phyloP scores from a whole-genome alignment of 176 grass and related monocot genomes.

The Bonia amplexicaulis region DNA sequence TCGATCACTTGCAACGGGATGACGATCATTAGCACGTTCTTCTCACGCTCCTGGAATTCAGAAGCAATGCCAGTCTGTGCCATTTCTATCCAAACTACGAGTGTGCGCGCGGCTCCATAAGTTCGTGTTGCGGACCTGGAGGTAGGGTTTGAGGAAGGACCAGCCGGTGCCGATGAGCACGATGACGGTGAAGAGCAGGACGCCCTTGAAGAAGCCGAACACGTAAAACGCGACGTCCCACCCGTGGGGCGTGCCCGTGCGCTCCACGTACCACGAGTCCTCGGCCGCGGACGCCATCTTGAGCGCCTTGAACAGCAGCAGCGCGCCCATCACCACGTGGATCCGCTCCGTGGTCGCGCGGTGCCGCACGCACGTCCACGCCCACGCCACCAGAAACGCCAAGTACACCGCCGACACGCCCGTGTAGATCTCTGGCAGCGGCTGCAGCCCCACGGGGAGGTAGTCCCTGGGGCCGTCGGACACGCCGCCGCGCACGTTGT shows the following conservation, averaged over 20 bases:
- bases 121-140: conserved; percentile 25
- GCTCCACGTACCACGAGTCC: conserved; percentile 53
- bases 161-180: conserved; percentile 74
- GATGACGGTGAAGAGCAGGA: conserved; percentile 64
- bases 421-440: conserved; percentile 50
- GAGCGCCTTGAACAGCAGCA: conserved; percentile 77
- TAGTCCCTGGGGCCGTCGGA: conserved; percentile 28
- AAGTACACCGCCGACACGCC: conserved; percentile 41
- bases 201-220: conserved; percentile 65
- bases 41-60: conserved; percentile 39
- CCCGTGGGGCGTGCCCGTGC: conserved; percentile 55
- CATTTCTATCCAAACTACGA: neutral
- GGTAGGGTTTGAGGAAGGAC: conserved; percentile 70
- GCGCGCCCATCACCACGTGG: conserved; percentile 48
- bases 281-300: conserved; percentile 61
- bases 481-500: conserved; percentile 36
- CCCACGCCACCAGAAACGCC: conserved; percentile 43
- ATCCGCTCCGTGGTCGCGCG: conserved; percentile 36
- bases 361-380: conserved; percentile 28
- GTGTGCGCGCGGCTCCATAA: too few relatives aligned
- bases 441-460: conserved; percentile 56
- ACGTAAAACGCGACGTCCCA: conserved; percentile 80
- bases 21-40: conserved; percentile 52
- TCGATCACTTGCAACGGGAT: conserved; percentile 68
- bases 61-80: neutral